Evolutionary conservation across 768 basidiomycete species (phyloP).

Genomic region (Mycena floridula): DNA sequence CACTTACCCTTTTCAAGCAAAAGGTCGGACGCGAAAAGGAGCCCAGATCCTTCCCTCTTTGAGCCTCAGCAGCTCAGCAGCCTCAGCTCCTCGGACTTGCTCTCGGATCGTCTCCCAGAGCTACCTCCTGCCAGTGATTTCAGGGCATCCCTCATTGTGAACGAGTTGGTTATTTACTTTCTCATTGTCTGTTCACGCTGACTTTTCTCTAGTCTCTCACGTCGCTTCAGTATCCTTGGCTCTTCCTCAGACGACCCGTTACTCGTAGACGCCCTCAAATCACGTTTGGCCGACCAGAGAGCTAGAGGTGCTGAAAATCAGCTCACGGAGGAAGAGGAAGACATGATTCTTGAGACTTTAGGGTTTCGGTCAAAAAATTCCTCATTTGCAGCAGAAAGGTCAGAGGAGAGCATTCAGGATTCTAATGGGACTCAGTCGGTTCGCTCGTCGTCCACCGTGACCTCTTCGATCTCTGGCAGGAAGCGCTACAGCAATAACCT

Average conservation of each 20-base stretch:
- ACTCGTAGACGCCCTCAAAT: constrained; percentile 56
- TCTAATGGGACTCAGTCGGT: constrained; percentile 24
- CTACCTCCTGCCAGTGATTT: constrained; percentile 72
- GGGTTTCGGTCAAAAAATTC: constrained; percentile 36
- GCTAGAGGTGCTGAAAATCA: constrained; percentile 60
- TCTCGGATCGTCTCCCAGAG: constrained; percentile 38
- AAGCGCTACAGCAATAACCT: constrained; percentile 85
- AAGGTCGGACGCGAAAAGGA: constrained; percentile 48
- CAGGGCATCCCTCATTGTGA: constrained; percentile 83
- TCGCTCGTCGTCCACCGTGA: constrained; percentile 24
- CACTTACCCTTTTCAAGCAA: constrained; percentile 40
- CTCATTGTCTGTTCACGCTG: constrained; percentile 14
- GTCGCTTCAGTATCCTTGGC: constrained; percentile 76
- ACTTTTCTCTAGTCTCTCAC: constrained; percentile 54
- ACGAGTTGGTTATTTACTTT: constrained; percentile 37
- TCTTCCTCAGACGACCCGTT: constrained; percentile 61
- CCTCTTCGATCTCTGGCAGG: constrained; percentile 37
- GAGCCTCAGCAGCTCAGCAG: too few species aligned
- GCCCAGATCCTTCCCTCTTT: constrained; percentile 7
- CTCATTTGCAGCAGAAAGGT: constrained; percentile 21
- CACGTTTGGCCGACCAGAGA: constrained; percentile 70
- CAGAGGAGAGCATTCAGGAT: constrained; percentile 29
- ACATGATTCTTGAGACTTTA: constrained; percentile 75
- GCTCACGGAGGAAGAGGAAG: constrained; percentile 78
- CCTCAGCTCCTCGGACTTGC: constrained; percentile 24